Evolutionary conservation across 352 stramenopile species (phyloP).

Genomic region (Globisporangium heterothallicum): DNA sequence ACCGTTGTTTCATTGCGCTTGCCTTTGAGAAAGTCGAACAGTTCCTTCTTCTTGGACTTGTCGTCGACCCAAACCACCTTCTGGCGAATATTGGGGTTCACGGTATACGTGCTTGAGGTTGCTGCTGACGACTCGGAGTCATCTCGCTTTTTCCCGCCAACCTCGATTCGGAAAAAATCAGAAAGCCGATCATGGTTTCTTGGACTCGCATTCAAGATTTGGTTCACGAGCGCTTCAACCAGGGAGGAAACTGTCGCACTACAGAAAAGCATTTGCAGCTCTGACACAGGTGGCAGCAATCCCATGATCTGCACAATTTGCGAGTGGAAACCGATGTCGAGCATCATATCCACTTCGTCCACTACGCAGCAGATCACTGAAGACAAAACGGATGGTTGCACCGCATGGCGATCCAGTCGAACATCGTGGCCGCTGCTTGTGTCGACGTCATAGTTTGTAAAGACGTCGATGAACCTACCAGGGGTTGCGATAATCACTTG

Average conservation of each 20-base stretch:
- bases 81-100: slow-evolving; percentile 34
- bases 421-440: background rate
- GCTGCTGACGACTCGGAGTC: background rate
- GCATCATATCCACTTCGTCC: slow-evolving; percentile 76
- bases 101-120: slow-evolving; percentile 1
- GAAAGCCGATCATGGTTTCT: background rate
- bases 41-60: slow-evolving; percentile 49
- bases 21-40: slow-evolving; percentile 38
- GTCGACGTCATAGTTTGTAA: slow-evolving; percentile 8
- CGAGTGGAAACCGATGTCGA: slow-evolving; percentile 49
- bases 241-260: slow-evolving; percentile 51
- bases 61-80: slow-evolving; percentile 45
- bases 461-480: slow-evolving; percentile 51
- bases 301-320: slow-evolving; percentile 45
- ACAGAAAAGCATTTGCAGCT: slow-evolving; percentile 50
- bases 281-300: slow-evolving; percentile 16
- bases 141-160: slow-evolving; percentile 15
- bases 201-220: slow-evolving; percentile 14
- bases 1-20: slow-evolving; percentile 41
- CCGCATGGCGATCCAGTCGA: background rate
- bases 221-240: slow-evolving; percentile 34
- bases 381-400: slow-evolving; percentile 13
- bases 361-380: slow-evolving; percentile 50
- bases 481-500: slow-evolving; percentile 67
- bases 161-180: slow-evolving; percentile 28